Conservation (phyloP, 2,329 filamentous ascomycete species). For the Ceratocystis colombiana region DNA sequence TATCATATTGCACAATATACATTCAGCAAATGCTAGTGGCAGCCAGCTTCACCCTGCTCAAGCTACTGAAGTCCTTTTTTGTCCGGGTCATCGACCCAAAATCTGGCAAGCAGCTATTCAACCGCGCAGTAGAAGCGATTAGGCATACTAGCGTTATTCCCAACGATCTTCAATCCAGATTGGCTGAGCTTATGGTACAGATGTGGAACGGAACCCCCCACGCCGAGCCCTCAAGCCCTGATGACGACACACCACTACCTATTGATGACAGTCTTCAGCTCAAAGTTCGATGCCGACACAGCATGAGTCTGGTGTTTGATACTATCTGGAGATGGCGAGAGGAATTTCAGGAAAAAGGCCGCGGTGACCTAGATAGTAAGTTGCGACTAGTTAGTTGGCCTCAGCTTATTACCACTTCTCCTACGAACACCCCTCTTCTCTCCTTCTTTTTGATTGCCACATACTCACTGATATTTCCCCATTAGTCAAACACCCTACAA, state of each 20-base stretch:
- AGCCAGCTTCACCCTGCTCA: slow-evolving; percentile 65
- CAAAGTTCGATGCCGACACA: slow-evolving; percentile 73
- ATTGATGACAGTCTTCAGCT: slow-evolving; percentile 65
- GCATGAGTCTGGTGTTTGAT: slow-evolving; percentile 76
- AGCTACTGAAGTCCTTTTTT: slow-evolving; percentile 69
- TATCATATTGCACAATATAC: slow-evolving; percentile 62
- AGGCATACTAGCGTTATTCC: slow-evolving; percentile 62
- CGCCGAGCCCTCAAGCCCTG: slow-evolving; percentile 40
- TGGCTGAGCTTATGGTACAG: slow-evolving; percentile 78
- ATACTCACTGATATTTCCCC: slow-evolving; percentile 6
- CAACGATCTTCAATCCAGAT: slow-evolving; percentile 68
- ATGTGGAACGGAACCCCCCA: slow-evolving; percentile 64
- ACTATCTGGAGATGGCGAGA: slow-evolving; percentile 79
- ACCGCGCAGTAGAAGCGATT: slow-evolving; percentile 59
- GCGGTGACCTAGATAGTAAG: slow-evolving; percentile 62
- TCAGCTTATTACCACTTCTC: neutral
- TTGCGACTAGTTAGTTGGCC: slow-evolving; percentile 24
- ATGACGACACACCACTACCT: slow-evolving; percentile 41
- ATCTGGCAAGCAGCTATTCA: slow-evolving; percentile 57
- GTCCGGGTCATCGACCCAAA: slow-evolving; percentile 60
- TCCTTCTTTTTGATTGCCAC: slow-evolving; percentile 7
- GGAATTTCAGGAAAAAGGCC: slow-evolving; percentile 62
- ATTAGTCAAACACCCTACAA: slow-evolving; percentile 68
- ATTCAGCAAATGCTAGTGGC: slow-evolving; percentile 80
- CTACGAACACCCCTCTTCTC: neutral